Evolutionary conservation across 768 basidiomycete genomes (phyloP).

Genomic region (Cyclocybe cylindracea): DNA sequence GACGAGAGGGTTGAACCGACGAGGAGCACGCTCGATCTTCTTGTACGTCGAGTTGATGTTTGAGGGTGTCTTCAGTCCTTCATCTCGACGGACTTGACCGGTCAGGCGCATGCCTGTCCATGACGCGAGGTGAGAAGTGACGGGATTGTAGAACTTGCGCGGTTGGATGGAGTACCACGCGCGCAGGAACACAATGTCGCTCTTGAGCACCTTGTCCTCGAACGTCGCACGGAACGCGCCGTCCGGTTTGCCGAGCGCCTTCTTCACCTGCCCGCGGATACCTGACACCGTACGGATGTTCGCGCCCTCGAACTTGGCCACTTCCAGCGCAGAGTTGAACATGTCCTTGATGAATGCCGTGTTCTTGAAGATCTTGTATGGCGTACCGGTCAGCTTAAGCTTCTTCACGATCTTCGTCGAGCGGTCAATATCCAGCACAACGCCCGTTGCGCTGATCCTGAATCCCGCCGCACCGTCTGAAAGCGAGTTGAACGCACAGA

Average conservation of each 20-base stretch:
- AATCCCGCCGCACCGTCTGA: conserved; percentile 70
- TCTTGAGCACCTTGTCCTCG: conserved; percentile 96
- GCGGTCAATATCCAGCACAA: conserved; percentile 90
- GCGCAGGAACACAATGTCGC: conserved; percentile 92
- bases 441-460: conserved; percentile 90
- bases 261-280: conserved; percentile 96
- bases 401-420: conserved; percentile 98
- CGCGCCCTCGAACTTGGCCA: conserved; percentile 99
- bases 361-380: conserved; percentile 98
- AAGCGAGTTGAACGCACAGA: conserved; percentile 95
- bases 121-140: conserved; percentile 85
- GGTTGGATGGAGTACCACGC: conserved; percentile 98
- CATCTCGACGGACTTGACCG: conserved; percentile 86
- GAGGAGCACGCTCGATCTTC: conserved; percentile 70
- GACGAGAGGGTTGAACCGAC: conserved; percentile 90
- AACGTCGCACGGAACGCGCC: conserved; percentile 96
- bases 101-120: conserved; percentile 98
- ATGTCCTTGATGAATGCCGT: conserved; percentile 98
- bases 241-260: conserved; percentile 91
- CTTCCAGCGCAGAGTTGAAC: conserved; percentile 92
- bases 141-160: conserved; percentile 94
- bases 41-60: conserved; percentile 89
- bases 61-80: conserved; percentile 79
- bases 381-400: conserved; percentile 92
- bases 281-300: conserved; percentile 94